Evolutionary conservation across 495 filamentous ascomycete genomes (phyloP).

Genomic region (Penicillium verhagenii): DNA sequence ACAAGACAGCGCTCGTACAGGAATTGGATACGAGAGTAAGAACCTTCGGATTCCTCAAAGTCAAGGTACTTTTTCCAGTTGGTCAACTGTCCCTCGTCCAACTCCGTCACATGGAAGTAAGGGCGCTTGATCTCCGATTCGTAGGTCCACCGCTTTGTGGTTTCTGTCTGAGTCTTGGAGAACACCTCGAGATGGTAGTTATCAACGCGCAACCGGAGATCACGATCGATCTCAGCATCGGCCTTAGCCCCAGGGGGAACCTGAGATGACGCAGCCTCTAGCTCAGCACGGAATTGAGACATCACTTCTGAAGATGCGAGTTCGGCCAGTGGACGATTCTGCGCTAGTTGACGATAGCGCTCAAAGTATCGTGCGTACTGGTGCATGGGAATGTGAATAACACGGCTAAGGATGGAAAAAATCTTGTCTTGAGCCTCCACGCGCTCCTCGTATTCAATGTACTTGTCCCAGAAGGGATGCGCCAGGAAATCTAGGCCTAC

Average conservation of each 20-base stretch:
- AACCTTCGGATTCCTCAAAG: slow-evolving; percentile 86
- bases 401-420: slow-evolving; percentile 77
- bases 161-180: slow-evolving; percentile 79
- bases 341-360: slow-evolving; percentile 77
- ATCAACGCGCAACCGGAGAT: slow-evolving; percentile 77
- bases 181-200: slow-evolving; percentile 79
- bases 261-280: slow-evolving; percentile 55
- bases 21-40: slow-evolving; percentile 72
- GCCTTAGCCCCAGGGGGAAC: slow-evolving; percentile 47
- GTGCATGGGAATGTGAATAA: slow-evolving; percentile 94
- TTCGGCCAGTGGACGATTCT: slow-evolving; percentile 69
- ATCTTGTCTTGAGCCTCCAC: slow-evolving; percentile 84
- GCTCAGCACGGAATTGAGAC: slow-evolving; percentile 65
- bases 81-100: slow-evolving; percentile 79
- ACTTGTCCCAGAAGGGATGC: slow-evolving; percentile 99
- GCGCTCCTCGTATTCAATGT: slow-evolving; percentile 92
- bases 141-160: slow-evolving; percentile 90
- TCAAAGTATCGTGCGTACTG: slow-evolving; percentile 96
- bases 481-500: slow-evolving; percentile 93
- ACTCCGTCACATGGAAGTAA: slow-evolving; percentile 94
- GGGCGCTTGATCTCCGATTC: slow-evolving; percentile 94
- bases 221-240: slow-evolving; percentile 81
- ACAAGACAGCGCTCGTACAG: slow-evolving; percentile 93
- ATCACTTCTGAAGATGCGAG: slow-evolving; percentile 68
- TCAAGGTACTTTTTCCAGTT: slow-evolving; percentile 98